Evolutionary conservation across 2,329 filamentous ascomycete genomes (phyloP).

Genomic region (Aspergillus proliferans): DNA sequence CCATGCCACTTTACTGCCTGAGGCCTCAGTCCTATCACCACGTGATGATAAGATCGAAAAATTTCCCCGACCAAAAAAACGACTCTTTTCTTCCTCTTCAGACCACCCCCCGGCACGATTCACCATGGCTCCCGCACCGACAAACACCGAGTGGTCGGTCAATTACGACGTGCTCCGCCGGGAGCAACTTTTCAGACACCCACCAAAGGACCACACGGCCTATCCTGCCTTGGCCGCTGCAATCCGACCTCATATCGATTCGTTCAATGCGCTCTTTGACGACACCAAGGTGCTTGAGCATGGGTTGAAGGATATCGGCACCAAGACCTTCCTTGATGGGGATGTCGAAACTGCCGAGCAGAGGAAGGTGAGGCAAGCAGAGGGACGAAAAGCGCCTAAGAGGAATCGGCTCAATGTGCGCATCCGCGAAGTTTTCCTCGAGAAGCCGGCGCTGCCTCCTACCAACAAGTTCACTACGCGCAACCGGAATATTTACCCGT

Average conservation of each 20-base stretch:
- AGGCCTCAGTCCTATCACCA: constrained; percentile 29
- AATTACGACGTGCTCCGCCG: constrained; percentile 80
- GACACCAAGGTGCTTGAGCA: constrained; percentile 66
- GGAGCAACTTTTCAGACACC: constrained; percentile 81
- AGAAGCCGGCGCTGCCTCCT: constrained; percentile 71
- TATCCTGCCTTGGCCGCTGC: constrained; percentile 81
- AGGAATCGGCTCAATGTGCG: constrained; percentile 73
- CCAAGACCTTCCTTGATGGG: constrained; percentile 79
- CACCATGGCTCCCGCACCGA: constrained; percentile 52
- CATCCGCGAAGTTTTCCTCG: constrained; percentile 73
- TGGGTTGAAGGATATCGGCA: constrained; percentile 81
- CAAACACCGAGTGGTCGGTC: constrained; percentile 70
- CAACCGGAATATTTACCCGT: constrained; percentile 79
- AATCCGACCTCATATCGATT: constrained; percentile 88
- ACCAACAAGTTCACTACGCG: constrained; percentile 74
- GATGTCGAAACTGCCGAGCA: constrained; percentile 43
- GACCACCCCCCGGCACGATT: constrained; percentile 1
- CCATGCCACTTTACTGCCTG: constrained; percentile 11
- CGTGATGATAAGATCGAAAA: constrained; percentile 40
- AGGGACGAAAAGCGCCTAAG: constrained; percentile 47
- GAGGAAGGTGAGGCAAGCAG: constrained; percentile 42
- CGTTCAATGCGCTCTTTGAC: constrained; percentile 86
- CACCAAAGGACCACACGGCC: constrained; percentile 77
- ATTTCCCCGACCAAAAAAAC: constrained; percentile 27
- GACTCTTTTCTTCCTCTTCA: constrained; percentile 10